Base-by-base conservation (phyloP, 2,329 filamentous ascomycete genomes). In the Diplodia intermedia region DNA sequence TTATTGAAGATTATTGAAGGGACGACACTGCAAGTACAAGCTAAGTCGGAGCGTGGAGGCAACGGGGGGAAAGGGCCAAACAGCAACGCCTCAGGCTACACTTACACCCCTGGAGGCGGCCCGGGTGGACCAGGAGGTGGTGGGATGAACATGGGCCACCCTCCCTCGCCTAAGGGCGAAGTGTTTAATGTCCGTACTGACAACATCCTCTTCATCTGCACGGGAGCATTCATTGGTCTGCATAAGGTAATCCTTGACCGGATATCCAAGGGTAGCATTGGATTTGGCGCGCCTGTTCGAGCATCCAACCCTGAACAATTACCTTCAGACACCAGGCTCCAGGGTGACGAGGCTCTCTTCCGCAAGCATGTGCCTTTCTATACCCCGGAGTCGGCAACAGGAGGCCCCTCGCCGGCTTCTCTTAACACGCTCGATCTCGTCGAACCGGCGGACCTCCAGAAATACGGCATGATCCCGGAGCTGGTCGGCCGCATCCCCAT, bases 121-220 rank as follows among this genome's bases (percentile, higher is more conserved):
- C 47, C 56, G n/a, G 68, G 68, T 11, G 71, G 71, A 9, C 67
- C 72, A 47, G 69, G 71, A 47, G 67, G 71, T 26, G 26, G 18
- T 1, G 69, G 71, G 29, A 75, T 75, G 67, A 71, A 72, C 40
- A 73, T 73, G 47, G 72, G 71, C 52, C 70, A 68, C 68, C 69
- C 75, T 20, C 66, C 66, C 6, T 77, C 73, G n/a, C 75, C 78
- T 60, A 89, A 88, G 76, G 83, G 83, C 23, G 88, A 90, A 70
- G 81, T 86, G 4, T 90, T 86, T 78, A 89, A 92, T 67, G 90
- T 97, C 68, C 91, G 95, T 73, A 99, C 95, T 0, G 94, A 93
- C 71, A 97, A 98, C 73, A 98, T 99, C 69, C 86, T 99, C 33
- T 99, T 99, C 80, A 93, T 99, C 52, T 97, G 95, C 78, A 96